Base-by-base conservation (phyloP, 805 yeast species). In the Wickerhamiella shivajii region DNA sequence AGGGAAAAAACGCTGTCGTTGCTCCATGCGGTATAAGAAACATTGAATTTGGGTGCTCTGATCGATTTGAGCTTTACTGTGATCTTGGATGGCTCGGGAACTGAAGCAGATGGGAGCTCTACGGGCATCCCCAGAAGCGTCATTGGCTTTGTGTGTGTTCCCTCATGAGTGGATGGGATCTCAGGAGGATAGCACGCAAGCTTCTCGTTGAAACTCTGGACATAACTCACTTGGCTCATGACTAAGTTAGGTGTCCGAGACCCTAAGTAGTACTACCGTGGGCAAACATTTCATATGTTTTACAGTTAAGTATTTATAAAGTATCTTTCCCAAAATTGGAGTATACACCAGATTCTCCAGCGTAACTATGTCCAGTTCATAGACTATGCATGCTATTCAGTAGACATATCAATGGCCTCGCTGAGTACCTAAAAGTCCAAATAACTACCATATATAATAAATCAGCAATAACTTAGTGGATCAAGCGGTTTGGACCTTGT, bases 1-100 rank as follows among this genome's bases (percentile, higher is more conserved):
- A 53, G 29, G 8, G 47, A 39, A 27, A 40, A 45, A 5, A 52
- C 39, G 2, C 52, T 42, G 23, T 47, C 50, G 7, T 38, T 29
- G 6, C 34, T 31, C 9, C 45, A 37, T 2, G 45, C 43, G 17
- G 31, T 44, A 15, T 49, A 40, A 11, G 49, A 42, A 11, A 58
- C 41, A 24, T 57, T 51, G 52, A 79, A 77, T 48, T 74, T 78
- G 5, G 93, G 93, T 4, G 76, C 69, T 45, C 74, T 71, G 35
- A 81, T 66, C 19, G 85, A 76, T 52, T 75, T 76, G 49, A 80
- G 61, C 4, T 52, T 45, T 11, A 66, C 55, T 10, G 23, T 38
- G 14, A 38, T 40, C 17, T 12, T 15, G 13, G 19, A 15, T 6
- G 37, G 19, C 7, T 29, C n/a, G 11, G 21, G 14, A 2, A 15